Conservation (phyloP, 371 early-diverging fungal species). For the Blastocladiella emersonii region DNA sequence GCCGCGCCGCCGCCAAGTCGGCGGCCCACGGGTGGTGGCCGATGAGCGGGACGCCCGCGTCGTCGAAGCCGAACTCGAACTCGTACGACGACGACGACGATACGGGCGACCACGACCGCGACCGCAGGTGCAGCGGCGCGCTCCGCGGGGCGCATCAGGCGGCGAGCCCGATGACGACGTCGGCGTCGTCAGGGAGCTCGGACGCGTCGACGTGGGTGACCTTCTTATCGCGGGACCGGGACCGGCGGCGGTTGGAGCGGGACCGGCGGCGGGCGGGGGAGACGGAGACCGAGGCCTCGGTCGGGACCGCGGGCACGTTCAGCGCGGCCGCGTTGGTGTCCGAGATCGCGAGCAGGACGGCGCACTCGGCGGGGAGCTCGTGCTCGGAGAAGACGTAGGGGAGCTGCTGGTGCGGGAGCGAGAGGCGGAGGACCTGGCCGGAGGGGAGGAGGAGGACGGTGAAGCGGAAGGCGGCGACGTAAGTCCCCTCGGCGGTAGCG, state of each 20-base stretch:
- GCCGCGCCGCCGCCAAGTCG: too few species aligned
- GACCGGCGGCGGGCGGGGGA: not conserved
- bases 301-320: not conserved
- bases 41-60: too few species aligned
- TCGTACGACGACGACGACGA: too few species aligned
- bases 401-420: constrained; percentile 21
- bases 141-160: too few species aligned
- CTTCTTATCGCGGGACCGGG: not conserved
- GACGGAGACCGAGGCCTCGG: not conserved
- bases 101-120: too few species aligned
- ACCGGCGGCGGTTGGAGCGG: not conserved
- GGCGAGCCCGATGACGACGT: too few species aligned
- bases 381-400: constrained; percentile 63
- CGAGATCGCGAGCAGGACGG: constrained; percentile 10
- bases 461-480: constrained; percentile 73
- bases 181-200: too few species aligned
- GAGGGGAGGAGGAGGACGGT: constrained; percentile 65
- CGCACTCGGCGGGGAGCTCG: constrained; percentile 33
- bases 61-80: too few species aligned
- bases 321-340: not conserved
- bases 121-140: too few species aligned
- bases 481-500: constrained; percentile 54
- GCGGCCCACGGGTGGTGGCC: too few species aligned
- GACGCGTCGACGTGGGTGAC: not conserved
- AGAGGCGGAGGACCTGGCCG: constrained; percentile 57